These are phyloP conservation scores for Mycena galopus DNA, from an alignment of 768 basidiomycete species.

Conservation along the genomic window DNA sequence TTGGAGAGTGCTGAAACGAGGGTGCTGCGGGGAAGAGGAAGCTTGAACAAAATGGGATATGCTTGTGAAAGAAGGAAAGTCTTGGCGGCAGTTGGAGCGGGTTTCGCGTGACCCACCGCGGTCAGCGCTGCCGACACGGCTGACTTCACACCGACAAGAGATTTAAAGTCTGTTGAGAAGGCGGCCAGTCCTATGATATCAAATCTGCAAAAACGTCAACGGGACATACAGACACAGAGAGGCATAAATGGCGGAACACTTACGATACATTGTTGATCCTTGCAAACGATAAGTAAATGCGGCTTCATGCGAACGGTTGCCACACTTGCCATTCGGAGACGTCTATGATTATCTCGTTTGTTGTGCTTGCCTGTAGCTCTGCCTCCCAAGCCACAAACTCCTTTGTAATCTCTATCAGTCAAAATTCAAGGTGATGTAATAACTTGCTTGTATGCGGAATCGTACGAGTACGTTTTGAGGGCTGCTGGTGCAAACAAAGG, in stretches of 20 bases:
- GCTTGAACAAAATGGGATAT: background rate
- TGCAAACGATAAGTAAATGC: too few relatives aligned
- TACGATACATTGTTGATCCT: slow-evolving; percentile 22
- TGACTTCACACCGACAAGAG: slow-evolving; percentile 49
- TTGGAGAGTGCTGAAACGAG: slow-evolving; percentile 12
- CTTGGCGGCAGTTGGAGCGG: background rate
- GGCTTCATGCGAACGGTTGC: background rate
- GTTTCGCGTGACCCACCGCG: slow-evolving; percentile 13
- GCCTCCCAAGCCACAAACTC: slow-evolving; percentile 17
- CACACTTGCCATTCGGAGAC: slow-evolving; percentile 18
- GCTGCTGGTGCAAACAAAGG: slow-evolving; percentile 47
- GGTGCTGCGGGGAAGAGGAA: slow-evolving; percentile 21
- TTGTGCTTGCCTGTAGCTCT: slow-evolving; percentile 1
- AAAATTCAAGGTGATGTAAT: background rate
- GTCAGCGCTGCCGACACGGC: slow-evolving; percentile 4
- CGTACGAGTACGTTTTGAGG: slow-evolving; percentile 44
- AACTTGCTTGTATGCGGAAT: slow-evolving; percentile 47
- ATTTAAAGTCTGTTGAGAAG: slow-evolving; percentile 56
- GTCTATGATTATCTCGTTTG: slow-evolving; percentile 11
- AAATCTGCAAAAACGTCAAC: slow-evolving; percentile 39
- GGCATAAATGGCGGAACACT: background rate
- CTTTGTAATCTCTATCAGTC: background rate
- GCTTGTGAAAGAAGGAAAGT: slow-evolving; percentile 16
- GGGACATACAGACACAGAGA: background rate
- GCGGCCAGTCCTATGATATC: slow-evolving; percentile 57